Evolutionary conservation across 1,139 yeast genomes (phyloP).

Genomic region (Saccharomyces hybrid): DNA sequence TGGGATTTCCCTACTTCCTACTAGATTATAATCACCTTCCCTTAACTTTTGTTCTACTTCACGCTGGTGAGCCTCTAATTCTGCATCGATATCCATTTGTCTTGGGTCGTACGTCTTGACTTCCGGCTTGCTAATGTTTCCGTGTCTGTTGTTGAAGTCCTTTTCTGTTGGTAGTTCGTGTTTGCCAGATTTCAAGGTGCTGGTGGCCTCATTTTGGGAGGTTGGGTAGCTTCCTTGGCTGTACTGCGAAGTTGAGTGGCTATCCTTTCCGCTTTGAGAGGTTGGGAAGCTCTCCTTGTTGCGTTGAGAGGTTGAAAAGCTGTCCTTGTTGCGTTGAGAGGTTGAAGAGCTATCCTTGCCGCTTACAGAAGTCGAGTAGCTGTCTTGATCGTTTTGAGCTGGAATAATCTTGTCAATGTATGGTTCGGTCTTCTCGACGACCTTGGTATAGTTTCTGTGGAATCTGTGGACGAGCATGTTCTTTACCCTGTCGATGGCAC

Average conservation of each 20-base stretch:
- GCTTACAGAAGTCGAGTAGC: neutral
- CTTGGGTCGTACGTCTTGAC: neutral
- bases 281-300: neutral
- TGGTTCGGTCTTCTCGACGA: neutral
- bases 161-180: neutral
- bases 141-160: neutral
- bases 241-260: neutral
- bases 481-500: slow-evolving; percentile 51
- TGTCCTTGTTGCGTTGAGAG: neutral
- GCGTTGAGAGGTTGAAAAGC: neutral
- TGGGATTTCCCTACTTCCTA: neutral
- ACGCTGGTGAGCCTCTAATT: neutral
- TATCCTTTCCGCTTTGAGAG: neutral
- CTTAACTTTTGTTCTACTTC: neutral
- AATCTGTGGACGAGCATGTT: slow-evolving; percentile 17
- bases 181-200: neutral
- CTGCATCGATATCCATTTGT: neutral
- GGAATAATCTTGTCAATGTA: neutral
- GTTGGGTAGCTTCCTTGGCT: neutral
- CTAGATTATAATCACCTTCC: neutral
- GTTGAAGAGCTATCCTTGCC: neutral
- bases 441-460: neutral
- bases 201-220: neutral
- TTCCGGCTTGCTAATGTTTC: neutral
- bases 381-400: neutral